Base-by-base conservation (phyloP, 2,329 filamentous ascomycete genomes). In the Beauveria scarabaeidicola region DNA sequence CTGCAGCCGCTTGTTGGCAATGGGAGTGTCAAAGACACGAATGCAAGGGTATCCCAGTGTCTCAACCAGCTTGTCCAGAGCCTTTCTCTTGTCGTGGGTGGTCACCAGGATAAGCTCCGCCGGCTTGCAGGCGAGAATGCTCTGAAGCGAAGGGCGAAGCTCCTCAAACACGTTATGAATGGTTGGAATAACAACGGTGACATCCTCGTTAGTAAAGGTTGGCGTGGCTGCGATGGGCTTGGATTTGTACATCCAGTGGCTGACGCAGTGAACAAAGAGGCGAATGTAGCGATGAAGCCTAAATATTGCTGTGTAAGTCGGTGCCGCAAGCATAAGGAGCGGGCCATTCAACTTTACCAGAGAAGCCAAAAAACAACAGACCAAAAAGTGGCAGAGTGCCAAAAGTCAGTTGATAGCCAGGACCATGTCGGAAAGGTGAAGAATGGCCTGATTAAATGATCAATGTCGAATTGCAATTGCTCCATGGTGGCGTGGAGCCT, bases 1-100 rank as follows among this genome's bases (percentile, higher is more conserved):
- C 73, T 97, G 93, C 21, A 93, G 85, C 59, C 93, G 88, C 78
- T 97, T 97, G 78, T 97, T 97, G 66, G 93, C 91, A 70, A 96
- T 92, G 62, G 83, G 80, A 32, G 91, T 89, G 64, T 83, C 87
- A 64, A 93, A 79, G 47, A 96, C 86, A 59, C 85, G 82, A 65
- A 96, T 85, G 64, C 83, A 85, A 61, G 83, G 80, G 60, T 77
- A 75, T 47, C 71, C 70, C 40, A 88, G 73, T 25, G 85, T 84
- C 63, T 83, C 80, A 21, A 83, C 85, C 72, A 94, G 85, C 63
- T 78, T 77, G 68, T 87, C 75, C 21, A 93, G 81, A 57, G 82
- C 86, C 62, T 84, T 80, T 63, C 87, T 78, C 73, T 94, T 94
- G 70, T 88, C 85, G 64, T 88, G 85, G 38, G 94, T 93, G 9